Percentiles rank a stretch among this genome's conserved stretches.
These are phyloP conservation scores for Elongisporangium senticosum DNA, from an alignment of 352 stramenopile species.

Conservation along the genomic window DNA sequence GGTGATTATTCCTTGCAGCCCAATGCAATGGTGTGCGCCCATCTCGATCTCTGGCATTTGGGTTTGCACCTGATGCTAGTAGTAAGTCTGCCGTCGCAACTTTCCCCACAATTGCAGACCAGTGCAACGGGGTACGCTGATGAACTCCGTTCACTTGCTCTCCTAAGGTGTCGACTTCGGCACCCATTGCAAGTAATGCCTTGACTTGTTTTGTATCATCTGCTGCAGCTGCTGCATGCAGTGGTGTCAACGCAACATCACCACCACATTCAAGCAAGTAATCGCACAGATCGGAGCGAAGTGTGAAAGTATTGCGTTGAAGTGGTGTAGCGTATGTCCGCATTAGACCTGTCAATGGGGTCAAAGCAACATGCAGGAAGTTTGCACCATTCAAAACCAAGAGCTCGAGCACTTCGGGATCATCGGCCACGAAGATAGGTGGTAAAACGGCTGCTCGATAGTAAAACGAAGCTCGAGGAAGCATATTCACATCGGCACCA, in stretches of 20 bases:
- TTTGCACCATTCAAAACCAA: slow-evolving; percentile 61
- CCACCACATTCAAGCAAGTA: slow-evolving; percentile 57
- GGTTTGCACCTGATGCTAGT: slow-evolving; percentile 36
- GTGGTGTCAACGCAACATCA: slow-evolving; percentile 72
- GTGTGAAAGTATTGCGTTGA: slow-evolving; percentile 62
- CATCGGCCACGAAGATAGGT: slow-evolving; percentile 70
- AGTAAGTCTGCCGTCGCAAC: slow-evolving; percentile 26
- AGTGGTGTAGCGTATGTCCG: slow-evolving; percentile 44
- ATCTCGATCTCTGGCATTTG: slow-evolving; percentile 52
- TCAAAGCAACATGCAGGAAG: slow-evolving; percentile 52
- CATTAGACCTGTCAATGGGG: slow-evolving; percentile 31
- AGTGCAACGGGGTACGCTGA: slow-evolving; percentile 64
- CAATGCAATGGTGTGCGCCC: slow-evolving; percentile 71
- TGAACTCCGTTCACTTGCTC: slow-evolving; percentile 61
- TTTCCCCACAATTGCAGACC: slow-evolving; percentile 56
- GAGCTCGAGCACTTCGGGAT: slow-evolving; percentile 61
- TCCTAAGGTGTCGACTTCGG: slow-evolving; percentile 41
- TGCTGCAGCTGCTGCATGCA: slow-evolving; percentile 61
- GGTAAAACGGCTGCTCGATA: slow-evolving; percentile 47
- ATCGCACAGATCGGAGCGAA: slow-evolving; percentile 52
- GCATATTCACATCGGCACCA: slow-evolving; percentile 49
- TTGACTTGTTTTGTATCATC: slow-evolving; percentile 39
- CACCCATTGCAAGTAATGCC: slow-evolving; percentile 31
- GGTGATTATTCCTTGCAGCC: slow-evolving; percentile 65
- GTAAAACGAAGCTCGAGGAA: slow-evolving; percentile 65